Conservation (phyloP, 352 stramenopile genomes). For the Peronosclerospora sorghi region DNA sequence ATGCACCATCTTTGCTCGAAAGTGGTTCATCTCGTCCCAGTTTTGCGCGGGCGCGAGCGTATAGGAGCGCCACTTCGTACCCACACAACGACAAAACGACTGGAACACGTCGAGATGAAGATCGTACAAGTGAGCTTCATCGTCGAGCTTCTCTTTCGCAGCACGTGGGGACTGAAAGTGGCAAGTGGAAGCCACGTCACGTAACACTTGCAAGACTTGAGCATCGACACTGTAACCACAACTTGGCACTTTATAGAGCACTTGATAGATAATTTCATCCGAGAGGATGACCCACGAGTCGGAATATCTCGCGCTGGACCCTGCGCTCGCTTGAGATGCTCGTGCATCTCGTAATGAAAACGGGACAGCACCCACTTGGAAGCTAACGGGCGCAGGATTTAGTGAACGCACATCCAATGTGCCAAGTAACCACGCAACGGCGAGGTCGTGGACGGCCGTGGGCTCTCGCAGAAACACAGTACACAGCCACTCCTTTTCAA, state of each 20-base stretch:
- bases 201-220: slow-evolving; percentile 34
- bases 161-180: slow-evolving; percentile 30
- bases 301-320: slow-evolving; percentile 21
- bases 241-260: slow-evolving; percentile 30
- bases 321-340: neutral
- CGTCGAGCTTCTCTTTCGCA: slow-evolving; percentile 9
- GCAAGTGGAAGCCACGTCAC: slow-evolving; percentile 23
- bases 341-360: slow-evolving; percentile 14
- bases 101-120: slow-evolving; percentile 65
- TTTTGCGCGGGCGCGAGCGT: slow-evolving; percentile 5
- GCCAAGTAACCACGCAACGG: slow-evolving; percentile 44
- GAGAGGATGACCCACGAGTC: slow-evolving; percentile 65
- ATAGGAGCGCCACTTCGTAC: slow-evolving; percentile 29
- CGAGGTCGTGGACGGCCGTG: slow-evolving; percentile 44
- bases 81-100: slow-evolving; percentile 39
- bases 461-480: slow-evolving; percentile 50
- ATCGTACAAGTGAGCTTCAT: slow-evolving; percentile 28
- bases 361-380: slow-evolving; percentile 8
- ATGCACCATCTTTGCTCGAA: slow-evolving; percentile 52
- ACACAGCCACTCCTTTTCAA: slow-evolving; percentile 52
- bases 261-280: slow-evolving; percentile 47
- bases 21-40: slow-evolving; percentile 19
- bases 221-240: slow-evolving; percentile 43
- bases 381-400: slow-evolving; percentile 9
- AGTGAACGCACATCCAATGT: slow-evolving; percentile 46